Evolutionary conservation across 2,329 filamentous ascomycete genomes (phyloP), one percentile per base, ranked within the genome.

Genomic region (Delphinella strobiligena): DNA sequence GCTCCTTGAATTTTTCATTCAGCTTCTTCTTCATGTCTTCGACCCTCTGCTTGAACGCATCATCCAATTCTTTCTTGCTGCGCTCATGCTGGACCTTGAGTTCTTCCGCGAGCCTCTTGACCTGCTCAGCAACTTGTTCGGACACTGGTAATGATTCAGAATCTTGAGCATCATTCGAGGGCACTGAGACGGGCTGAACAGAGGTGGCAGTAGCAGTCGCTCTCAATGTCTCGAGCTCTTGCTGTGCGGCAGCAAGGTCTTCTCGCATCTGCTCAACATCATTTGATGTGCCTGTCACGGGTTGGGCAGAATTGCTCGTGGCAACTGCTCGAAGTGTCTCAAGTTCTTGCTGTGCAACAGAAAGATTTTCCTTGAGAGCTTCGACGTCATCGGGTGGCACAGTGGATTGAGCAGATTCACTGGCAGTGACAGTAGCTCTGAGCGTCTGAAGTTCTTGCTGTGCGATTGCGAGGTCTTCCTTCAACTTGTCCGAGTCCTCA

Each of bases 11-110:
- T 54, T 82, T 85, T 54, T 75, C 78, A 51, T 78, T 80, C 36
- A 85, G 62, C 2, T 72, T 62, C 16, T 73, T 68, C 52, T 78
- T 81, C 79, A 85, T 82, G 54, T 73, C 74, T 32, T 83, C 75
- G 1, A 77, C 78, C 33, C 78, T 71, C 38, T 71, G 65, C 51
- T 71, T 64, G 41, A 67, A 52, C 38, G 67, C 61, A 18, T 64
- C 58, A 38, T 75, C 69, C 22, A 68, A 57, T 37, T 72, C 63
- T 7, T 61, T 53, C 41, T 56, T 54, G 15, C 63, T 53, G 9
- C 60, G 51, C 18, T 51, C 46, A 33, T 60, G 54, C 43, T 59
- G 57, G 31, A 50, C 40, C 27, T 66, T 57, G 34, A 63, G 49
- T 22, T 62, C 55, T 1, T 51, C 52, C 15, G 58, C 58, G 16